Percentiles rank a stretch among this genome's conserved stretches.
Conservation (phyloP, 176 grass and related monocot species). For the Lolium multiflorum region DNA sequence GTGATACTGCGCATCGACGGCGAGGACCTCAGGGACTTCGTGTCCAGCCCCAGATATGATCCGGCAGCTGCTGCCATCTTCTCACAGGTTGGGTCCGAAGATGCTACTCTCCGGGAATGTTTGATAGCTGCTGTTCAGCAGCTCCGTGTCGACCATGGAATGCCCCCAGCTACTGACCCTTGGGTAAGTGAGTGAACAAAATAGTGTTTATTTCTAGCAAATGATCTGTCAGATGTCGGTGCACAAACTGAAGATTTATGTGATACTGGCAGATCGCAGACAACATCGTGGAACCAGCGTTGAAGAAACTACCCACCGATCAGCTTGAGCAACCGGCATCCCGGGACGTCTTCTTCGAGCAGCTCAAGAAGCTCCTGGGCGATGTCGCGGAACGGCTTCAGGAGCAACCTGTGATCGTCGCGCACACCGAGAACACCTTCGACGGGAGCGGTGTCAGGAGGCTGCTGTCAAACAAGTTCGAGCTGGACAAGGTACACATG, state of each 20-base stretch:
- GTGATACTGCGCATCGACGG: constrained; percentile 94
- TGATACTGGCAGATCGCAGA: constrained; percentile 50
- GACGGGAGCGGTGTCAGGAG: constrained; percentile 74
- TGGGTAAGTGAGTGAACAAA: constrained; percentile 59
- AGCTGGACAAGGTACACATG: constrained; percentile 70
- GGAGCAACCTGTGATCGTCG: constrained; percentile 86
- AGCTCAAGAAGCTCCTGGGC: constrained; percentile 62
- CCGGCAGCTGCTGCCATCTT: constrained; percentile 59
- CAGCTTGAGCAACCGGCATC: constrained; percentile 55
- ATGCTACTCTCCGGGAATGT: constrained; percentile 51
- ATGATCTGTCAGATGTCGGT: neutral
- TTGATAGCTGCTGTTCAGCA: constrained; percentile 57
- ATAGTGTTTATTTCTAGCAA: neutral
- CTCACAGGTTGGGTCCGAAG: constrained; percentile 45
- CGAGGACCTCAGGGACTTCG: constrained; percentile 85
- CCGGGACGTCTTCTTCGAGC: constrained; percentile 57
- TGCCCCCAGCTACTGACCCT: constrained; percentile 78
- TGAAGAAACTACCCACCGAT: constrained; percentile 48
- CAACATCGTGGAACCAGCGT: constrained; percentile 64
- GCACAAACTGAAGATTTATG: neutral
- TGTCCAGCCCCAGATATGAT: constrained; percentile 56
- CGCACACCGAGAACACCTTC: constrained; percentile 78
- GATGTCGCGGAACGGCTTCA: constrained; percentile 51
- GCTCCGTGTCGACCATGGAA: constrained; percentile 74
- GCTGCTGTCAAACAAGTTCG: constrained; percentile 77